phyloP scores from a whole-genome alignment of 345 rosid genomes.

The Populus pruinosa region DNA sequence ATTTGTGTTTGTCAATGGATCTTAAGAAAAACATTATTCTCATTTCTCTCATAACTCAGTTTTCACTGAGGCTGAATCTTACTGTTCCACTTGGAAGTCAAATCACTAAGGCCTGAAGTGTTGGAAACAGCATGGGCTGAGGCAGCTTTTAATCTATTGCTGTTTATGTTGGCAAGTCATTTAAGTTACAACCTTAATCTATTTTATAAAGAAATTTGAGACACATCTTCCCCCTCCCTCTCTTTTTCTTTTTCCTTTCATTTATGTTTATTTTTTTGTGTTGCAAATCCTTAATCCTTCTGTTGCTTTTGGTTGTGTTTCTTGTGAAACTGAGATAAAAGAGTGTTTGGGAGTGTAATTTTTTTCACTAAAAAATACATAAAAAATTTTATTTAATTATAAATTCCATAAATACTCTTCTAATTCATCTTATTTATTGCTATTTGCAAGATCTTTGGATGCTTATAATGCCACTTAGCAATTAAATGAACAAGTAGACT shows the following conservation, averaged over 20 bases:
- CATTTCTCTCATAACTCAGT: constrained; percentile 43
- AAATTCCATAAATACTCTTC: too few species aligned
- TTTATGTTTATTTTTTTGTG: too few species aligned
- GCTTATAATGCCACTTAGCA: constrained; percentile 50
- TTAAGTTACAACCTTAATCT: constrained; percentile 17
- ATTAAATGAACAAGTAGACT: constrained; percentile 43
- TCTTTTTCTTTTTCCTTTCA: not conserved
- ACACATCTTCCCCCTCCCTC: not conserved
- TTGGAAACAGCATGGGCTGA: constrained; percentile 53
- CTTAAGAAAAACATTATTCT: constrained; percentile 30
- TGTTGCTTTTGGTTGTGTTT: too few species aligned
- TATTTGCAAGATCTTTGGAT: constrained; percentile 36
- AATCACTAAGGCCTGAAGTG: constrained; percentile 38
- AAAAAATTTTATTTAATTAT: too few species aligned
- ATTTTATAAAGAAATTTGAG: not conserved
- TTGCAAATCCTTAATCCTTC: too few species aligned
- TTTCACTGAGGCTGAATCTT: constrained; percentile 46
- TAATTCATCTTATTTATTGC: too few species aligned
- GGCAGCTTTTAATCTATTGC: constrained; percentile 49
- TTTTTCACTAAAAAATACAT: too few species aligned
- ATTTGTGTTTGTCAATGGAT: constrained; percentile 18
- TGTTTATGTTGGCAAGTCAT: constrained; percentile 53
- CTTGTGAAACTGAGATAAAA: too few species aligned
- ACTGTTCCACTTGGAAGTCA: constrained; percentile 47
- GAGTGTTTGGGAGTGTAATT: too few species aligned